phyloP scores from a whole-genome alignment of 257 asterid genomes.

The Penstemon newberryi region DNA sequence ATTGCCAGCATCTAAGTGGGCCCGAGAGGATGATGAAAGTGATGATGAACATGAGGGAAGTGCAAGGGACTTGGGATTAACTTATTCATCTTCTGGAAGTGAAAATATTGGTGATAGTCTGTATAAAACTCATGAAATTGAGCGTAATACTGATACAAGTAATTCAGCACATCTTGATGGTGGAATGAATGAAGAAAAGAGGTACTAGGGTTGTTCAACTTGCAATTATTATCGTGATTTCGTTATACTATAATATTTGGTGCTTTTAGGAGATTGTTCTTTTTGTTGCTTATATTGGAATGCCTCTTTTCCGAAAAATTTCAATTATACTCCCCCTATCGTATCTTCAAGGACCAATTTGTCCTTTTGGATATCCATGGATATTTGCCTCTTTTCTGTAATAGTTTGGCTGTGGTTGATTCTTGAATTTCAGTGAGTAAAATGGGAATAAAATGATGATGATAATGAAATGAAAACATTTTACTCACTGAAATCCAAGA shows the following conservation, averaged over 20 bases:
- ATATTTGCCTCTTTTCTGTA: background rate
- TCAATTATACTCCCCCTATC: background rate
- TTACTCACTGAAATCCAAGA: too few species aligned
- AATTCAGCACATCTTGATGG: constrained; percentile 53
- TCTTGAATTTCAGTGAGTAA: too few species aligned
- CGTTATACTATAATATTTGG: constrained; percentile 4
- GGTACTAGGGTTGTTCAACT: constrained; percentile 39
- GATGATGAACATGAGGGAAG: constrained; percentile 67
- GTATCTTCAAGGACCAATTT: background rate
- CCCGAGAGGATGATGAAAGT: constrained; percentile 79
- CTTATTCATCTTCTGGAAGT: constrained; percentile 93
- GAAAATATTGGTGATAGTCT: constrained; percentile 66
- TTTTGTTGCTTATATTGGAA: constrained; percentile 7
- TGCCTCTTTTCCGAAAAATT: constrained; percentile 2
- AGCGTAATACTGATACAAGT: constrained; percentile 56
- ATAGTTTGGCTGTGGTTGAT: background rate
- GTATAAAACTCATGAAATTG: constrained; percentile 48
- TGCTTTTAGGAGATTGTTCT: constrained; percentile 3
- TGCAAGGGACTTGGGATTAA: constrained; percentile 65
- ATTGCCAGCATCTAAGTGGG: constrained; percentile 92
- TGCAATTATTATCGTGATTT: constrained; percentile 11
- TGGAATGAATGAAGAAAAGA: constrained; percentile 78
- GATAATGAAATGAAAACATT: too few species aligned
- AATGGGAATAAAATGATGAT: too few species aligned
- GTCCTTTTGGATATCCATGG: background rate